Evolutionary conservation across 192 early-diverging fungal genomes (phyloP).

Genomic region (Coemansia sp.): DNA sequence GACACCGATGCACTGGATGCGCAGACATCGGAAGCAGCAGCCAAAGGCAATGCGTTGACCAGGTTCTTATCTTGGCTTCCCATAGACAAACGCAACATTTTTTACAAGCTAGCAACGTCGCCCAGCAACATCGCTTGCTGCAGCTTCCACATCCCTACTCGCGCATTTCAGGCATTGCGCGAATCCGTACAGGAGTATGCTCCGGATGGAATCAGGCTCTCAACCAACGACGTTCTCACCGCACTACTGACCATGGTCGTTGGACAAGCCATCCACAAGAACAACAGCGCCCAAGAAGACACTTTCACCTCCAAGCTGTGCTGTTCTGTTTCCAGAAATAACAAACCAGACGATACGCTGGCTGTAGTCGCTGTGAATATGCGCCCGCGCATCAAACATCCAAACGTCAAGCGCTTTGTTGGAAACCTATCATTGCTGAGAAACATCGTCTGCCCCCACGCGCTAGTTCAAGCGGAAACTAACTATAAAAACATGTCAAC

Average conservation of each 20-base stretch:
- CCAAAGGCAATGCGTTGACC: neutral
- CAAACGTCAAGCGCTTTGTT: neutral
- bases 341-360: neutral
- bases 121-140: neutral
- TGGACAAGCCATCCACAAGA: neutral
- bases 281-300: neutral
- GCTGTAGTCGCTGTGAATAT: neutral
- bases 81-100: neutral
- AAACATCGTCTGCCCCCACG: neutral
- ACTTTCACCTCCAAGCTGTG: neutral
- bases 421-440: neutral
- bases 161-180: neutral
- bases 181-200: neutral
- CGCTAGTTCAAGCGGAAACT: neutral
- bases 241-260: neutral
- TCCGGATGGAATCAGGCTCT: neutral
- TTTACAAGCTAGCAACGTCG: neutral
- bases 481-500: neutral
- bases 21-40: neutral
- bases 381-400: neutral
- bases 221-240: neutral
- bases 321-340: neutral
- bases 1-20: neutral
- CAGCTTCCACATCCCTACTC: neutral
- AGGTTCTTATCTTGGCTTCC: conserved; percentile 12